phyloP scores from a whole-genome alignment of 176 grass and related monocot species.

The Cenchrus purpureus region DNA sequence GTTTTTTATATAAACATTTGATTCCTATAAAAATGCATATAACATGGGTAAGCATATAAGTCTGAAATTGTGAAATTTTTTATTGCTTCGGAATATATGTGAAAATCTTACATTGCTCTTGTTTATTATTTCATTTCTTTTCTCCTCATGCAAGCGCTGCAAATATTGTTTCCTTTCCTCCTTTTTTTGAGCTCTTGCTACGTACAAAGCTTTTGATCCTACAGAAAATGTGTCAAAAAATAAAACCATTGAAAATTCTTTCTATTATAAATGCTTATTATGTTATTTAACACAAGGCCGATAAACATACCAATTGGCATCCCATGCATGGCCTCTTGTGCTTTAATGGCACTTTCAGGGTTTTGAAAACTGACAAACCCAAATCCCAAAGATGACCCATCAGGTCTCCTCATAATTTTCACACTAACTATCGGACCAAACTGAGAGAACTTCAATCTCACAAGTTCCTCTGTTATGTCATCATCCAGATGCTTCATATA shows the following conservation, averaged over 20 bases:
- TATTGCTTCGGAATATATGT: background rate
- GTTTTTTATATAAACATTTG: constrained; percentile 93
- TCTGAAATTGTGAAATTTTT: background rate
- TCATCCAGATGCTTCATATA: constrained; percentile 94
- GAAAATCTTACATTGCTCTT: constrained; percentile 68
- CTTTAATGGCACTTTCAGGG: constrained; percentile 69
- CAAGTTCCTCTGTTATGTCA: constrained; percentile 78
- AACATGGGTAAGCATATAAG: background rate
- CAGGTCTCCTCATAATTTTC: constrained; percentile 62
- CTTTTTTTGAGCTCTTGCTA: constrained; percentile 87
- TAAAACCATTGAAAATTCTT: background rate
- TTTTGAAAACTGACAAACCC: constrained; percentile 81
- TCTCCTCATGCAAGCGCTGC: constrained; percentile 65
- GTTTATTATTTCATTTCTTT: constrained; percentile 67
- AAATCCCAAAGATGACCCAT: constrained; percentile 79
- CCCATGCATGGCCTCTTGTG: constrained; percentile 74
- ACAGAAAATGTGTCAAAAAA: constrained; percentile 16
- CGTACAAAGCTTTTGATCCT: constrained; percentile 81
- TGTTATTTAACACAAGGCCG: background rate
- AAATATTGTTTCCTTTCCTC: constrained; percentile 76
- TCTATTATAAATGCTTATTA: background rate
- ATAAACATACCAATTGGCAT: constrained; percentile 64
- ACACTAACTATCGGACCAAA: constrained; percentile 67
- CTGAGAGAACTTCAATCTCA: constrained; percentile 75
- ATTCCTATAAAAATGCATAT: constrained; percentile 47